A percentile compares a stretch with the other conserved stretches of the same genome.
Conservation (phyloP, 129 eudicot genomes). For the Arctium lappa region DNA sequence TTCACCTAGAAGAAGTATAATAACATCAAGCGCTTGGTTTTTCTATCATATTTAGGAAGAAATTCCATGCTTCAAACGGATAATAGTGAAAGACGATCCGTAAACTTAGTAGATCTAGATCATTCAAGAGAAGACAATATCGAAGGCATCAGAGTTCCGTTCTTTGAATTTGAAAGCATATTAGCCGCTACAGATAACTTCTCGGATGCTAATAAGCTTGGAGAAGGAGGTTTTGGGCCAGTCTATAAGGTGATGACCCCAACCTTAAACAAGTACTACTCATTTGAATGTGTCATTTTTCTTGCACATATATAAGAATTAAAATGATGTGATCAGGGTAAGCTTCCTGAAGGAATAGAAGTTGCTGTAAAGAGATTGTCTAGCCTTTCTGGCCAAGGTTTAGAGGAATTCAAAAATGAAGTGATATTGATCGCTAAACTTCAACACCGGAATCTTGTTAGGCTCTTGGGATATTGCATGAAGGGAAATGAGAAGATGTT, state of each 20-base stretch:
- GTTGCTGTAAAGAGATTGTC: slow-evolving; percentile 54
- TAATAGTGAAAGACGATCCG: slow-evolving; percentile 11
- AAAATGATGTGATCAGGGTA: slow-evolving; percentile 24
- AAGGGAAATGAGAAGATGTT: slow-evolving; percentile 32
- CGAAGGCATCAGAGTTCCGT: slow-evolving; percentile 41
- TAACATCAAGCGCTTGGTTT: background rate
- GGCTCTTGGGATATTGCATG: slow-evolving; percentile 31
- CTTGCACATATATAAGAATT: background rate
- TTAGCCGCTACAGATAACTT: slow-evolving; percentile 38
- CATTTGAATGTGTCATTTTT: background rate
- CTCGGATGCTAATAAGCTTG: slow-evolving; percentile 38
- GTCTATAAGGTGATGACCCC: slow-evolving; percentile 39
- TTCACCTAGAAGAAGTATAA: background rate
- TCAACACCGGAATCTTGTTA: slow-evolving; percentile 23
- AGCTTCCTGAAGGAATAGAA: slow-evolving; percentile 31
- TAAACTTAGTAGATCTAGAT: slow-evolving; percentile 17
- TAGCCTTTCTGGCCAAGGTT: slow-evolving; percentile 32
- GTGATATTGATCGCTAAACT: slow-evolving; percentile 39
- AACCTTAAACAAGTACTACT: background rate
- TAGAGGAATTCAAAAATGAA: slow-evolving; percentile 43
- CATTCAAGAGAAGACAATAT: slow-evolving; percentile 26
- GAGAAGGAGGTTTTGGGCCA: slow-evolving; percentile 55
- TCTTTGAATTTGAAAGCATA: slow-evolving; percentile 35
- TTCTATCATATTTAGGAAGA: slow-evolving; percentile 3
- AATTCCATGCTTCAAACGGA: background rate